Evolutionary conservation across 1,284 basidiomycete species (phyloP), one percentile per base, ranked within the genome.

Genomic region (Polyporus tsugae): DNA sequence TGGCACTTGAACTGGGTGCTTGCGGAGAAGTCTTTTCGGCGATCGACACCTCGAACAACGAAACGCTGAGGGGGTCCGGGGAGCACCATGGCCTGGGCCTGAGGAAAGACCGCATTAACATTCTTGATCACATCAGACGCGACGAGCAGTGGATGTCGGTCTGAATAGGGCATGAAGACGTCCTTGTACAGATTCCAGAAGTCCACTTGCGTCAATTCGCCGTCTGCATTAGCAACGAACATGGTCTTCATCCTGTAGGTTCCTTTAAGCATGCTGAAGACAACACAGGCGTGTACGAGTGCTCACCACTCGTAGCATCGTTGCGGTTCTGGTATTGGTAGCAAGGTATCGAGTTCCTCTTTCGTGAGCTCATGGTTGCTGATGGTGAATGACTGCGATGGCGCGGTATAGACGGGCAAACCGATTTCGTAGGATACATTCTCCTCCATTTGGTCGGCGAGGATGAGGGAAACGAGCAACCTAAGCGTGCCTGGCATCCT

Each of bases 61-160:
- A 96, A 97, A 46, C 88, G 85, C 72, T 89, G 90, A 2, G 88
- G 85, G 7, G 87, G 86, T 0, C 88, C 89, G 25, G 86, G 88
- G 15, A 94, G 82, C 22, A 95, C 93, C 91, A 95, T 94, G 0
- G 95, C 94, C 72, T 91, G 87, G 0, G 94, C 94, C 64, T 89
- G 84, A 9, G 93, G 89, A 73, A 95, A 96, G 25, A 95, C 90
- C 19, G 87, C 80, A 64, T 87, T 92, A 64, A 95, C 92, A 69
- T 91, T 92, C 77, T 95, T 95, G 77, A 97, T 97, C 58, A 96
- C 91, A 58, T 96, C 95, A 2, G 93, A 91, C 0, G 95, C 95
- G 1, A 89, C 88, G 22, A 94, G 87, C 62, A 93, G 82, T 9
- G 86, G 85, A 67, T 86, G 82, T 57, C 84, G 83, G 9, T 90